A percentile compares a stretch with the other conserved stretches of the same genome.
phyloP scores from a whole-genome alignment of 176 grass and related monocot genomes.

The Luzula sylvatica region DNA sequence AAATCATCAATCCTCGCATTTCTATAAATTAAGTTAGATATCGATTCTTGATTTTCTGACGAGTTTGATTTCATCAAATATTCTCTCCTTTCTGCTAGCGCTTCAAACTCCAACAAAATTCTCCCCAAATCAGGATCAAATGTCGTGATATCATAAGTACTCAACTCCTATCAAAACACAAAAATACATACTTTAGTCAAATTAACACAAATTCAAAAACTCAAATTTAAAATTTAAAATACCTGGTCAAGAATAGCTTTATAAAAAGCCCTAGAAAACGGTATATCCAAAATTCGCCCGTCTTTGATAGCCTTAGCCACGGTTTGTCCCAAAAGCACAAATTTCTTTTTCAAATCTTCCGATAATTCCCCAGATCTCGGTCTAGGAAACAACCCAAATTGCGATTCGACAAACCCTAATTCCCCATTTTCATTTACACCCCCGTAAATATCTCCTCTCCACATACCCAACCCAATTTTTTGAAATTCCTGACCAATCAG shows the following conservation, averaged over 20 bases:
- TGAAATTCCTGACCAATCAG: slow-evolving; percentile 68
- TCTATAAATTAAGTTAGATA: slow-evolving; percentile 59
- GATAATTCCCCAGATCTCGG: slow-evolving; percentile 30
- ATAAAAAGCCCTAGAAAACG: slow-evolving; percentile 75
- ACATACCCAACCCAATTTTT: slow-evolving; percentile 43
- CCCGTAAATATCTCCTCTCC: slow-evolving; percentile 42
- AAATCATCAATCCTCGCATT: slow-evolving; percentile 63
- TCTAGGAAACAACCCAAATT: slow-evolving; percentile 61
- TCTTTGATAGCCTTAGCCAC: slow-evolving; percentile 62
- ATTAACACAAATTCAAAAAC: not conserved
- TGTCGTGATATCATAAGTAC: slow-evolving; percentile 60
- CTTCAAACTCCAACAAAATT: slow-evolving; percentile 64
- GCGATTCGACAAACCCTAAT: slow-evolving; percentile 36
- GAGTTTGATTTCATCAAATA: slow-evolving; percentile 27
- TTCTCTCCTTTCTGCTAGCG: slow-evolving; percentile 53
- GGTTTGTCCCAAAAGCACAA: slow-evolving; percentile 67
- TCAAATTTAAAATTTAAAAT: slow-evolving; percentile 19
- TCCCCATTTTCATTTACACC: not conserved
- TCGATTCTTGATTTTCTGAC: slow-evolving; percentile 20
- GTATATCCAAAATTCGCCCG: slow-evolving; percentile 63
- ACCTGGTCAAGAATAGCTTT: slow-evolving; percentile 74
- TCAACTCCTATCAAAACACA: slow-evolving; percentile 48
- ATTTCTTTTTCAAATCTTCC: slow-evolving; percentile 49
- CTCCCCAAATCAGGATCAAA: slow-evolving; percentile 67
- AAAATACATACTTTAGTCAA: slow-evolving; percentile 19